phyloP scores from a whole-genome alignment of 2,329 filamentous ascomycete genomes.

The Lasiodiplodia sp. region DNA sequence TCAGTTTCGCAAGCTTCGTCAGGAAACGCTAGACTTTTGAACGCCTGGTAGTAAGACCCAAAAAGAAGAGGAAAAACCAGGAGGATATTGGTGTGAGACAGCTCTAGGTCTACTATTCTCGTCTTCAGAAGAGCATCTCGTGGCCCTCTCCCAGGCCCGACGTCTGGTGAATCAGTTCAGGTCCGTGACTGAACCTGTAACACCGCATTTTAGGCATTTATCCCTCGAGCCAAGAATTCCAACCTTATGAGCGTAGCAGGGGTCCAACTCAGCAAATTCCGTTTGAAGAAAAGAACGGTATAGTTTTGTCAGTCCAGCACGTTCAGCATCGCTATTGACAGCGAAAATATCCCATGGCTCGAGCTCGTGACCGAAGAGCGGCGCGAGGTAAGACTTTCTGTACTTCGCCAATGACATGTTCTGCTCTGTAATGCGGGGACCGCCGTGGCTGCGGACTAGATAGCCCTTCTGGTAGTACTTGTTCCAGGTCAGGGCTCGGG shows the following conservation, averaged over 20 bases:
- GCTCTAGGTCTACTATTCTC: no score
- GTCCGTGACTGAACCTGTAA: not conserved
- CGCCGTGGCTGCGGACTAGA: not conserved
- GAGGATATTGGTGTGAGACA: no score
- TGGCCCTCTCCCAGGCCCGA: no score
- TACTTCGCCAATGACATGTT: not conserved
- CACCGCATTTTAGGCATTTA: not conserved
- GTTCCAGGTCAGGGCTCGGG: not conserved
- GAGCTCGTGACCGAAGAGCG: not conserved
- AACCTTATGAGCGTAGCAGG: not conserved
- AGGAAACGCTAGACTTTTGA: no score
- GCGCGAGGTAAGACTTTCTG: not conserved
- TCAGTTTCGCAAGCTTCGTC: no score
- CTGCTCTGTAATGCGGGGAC: not conserved
- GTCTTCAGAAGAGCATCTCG: no score
- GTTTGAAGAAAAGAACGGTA: not conserved
- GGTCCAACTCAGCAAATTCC: no score
- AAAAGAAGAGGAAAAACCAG: no score
- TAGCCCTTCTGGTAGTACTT: not conserved
- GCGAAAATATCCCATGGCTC: no score
- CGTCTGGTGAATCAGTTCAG: not conserved
- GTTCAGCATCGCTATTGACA: not conserved
- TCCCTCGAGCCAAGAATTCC: not conserved
- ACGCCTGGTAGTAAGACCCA: no score
- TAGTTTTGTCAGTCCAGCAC: not conserved